Evolutionary conservation across 805 yeast genomes (phyloP), one percentile per base, ranked within the genome.

Genomic region (Ogataea degrootiae): DNA sequence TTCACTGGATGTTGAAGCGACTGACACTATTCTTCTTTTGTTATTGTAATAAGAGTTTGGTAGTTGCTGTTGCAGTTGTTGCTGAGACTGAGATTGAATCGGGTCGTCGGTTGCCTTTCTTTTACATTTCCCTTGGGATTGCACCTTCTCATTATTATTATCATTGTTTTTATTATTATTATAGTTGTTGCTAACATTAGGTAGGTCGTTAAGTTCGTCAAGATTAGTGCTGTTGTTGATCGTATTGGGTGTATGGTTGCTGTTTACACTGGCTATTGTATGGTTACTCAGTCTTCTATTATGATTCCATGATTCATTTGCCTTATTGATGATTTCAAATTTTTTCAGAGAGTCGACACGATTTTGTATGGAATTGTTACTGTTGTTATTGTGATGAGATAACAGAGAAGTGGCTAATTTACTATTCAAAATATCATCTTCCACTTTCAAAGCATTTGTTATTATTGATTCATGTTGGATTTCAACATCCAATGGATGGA

Each of bases 281-380:
- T 26, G 51, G 38, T 41, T 49, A 37, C 31, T 26, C 31, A 26
- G 11, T 35, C 46, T 41, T 16, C 59, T 56, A 41, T 56, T 56
- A 34, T 62, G 57, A 40, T 58, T 69, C 73, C 73, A 69, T 1
- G 64, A 51, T 45, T 65, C 63, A 48, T 69, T 69, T 5, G 70
- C 69, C 44, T 55, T 61, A 43, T 61, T 63, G 22, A 69, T 65
- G 17, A 69, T 52, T 37, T 68, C 71, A 45, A 60, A 65, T 46
- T 60, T 58, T 41, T 62, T 63, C 40, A 63, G 45, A 36, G 52
- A 54, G 41, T 62, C 66, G 7, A 59, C 22, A 4, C 29, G n/a
- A 6, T 45, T 41, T 48, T 46, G 43, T 48, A 21, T 48, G 47
- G 23, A 37, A 44, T 17, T 37, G 37, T 11, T 38, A 19, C 14